Percentiles rank a stretch among this genome's conserved stretches.
Conservation (phyloP, 495 filamentous ascomycete species). For the Podospora pseudoanserina region DNA sequence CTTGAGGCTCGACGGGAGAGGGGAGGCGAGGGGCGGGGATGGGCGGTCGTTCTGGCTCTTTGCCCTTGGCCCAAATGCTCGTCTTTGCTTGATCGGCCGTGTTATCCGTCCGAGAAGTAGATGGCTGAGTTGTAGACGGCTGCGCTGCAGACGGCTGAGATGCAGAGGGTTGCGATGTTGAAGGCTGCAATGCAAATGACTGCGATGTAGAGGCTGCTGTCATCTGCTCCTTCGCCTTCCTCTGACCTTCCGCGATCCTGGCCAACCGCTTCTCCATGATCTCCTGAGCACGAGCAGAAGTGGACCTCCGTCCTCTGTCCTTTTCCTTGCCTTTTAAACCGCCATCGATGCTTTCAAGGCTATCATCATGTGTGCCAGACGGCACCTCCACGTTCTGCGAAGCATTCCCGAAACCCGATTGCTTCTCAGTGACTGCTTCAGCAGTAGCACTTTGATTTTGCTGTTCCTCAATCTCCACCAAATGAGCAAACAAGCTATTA, state of each 20-base stretch:
- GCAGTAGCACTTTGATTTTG: slow-evolving; percentile 7
- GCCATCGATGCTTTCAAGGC: background rate
- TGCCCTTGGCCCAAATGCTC: background rate
- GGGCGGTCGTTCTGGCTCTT: slow-evolving; percentile 15
- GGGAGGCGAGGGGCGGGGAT: slow-evolving; percentile 10
- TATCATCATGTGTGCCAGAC: slow-evolving; percentile 22
- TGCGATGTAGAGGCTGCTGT: background rate
- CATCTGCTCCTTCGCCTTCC: background rate
- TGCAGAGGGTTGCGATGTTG: no score
- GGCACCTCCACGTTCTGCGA: slow-evolving; percentile 24
- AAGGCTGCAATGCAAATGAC: no score
- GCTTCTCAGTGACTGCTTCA: slow-evolving; percentile 31
- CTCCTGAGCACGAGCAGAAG: background rate
- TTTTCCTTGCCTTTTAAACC: background rate
- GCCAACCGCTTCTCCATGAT: background rate
- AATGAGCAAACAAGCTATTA: slow-evolving; percentile 15
- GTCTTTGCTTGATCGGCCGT: background rate
- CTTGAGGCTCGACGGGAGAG: background rate
- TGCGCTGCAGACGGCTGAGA: no score
- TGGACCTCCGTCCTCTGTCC: background rate
- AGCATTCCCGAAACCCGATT: slow-evolving; percentile 23
- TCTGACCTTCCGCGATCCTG: slow-evolving; percentile 5
- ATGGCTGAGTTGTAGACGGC: no score
- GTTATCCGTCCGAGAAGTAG: no score
- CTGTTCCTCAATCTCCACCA: background rate